phyloP scores from a whole-genome alignment of 495 filamentous ascomycete genomes.

The Xylaria sp. region DNA sequence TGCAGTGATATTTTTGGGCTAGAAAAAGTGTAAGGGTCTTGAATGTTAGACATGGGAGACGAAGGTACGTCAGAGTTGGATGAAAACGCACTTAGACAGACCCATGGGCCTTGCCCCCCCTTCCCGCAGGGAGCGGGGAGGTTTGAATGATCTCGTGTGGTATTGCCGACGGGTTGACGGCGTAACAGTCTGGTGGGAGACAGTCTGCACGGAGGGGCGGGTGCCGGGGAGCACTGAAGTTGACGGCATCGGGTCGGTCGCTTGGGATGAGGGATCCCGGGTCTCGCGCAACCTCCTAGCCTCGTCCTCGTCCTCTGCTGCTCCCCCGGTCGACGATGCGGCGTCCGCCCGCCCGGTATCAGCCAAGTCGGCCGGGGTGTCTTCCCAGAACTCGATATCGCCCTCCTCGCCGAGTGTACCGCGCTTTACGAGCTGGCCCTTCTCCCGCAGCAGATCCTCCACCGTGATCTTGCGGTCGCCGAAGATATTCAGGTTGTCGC shows the following conservation, averaged over 20 bases:
- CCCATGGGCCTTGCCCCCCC: not conserved
- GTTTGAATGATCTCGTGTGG: not conserved
- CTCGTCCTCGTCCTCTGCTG: slow-evolving; percentile 26
- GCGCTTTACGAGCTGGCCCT: slow-evolving; percentile 68
- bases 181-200: slow-evolving; percentile 7
- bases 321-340: not conserved
- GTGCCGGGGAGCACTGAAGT: slow-evolving; percentile 21
- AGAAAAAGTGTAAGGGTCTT: no score
- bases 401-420: slow-evolving; percentile 63
- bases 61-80: not conserved
- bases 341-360: not conserved
- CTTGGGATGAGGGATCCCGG: slow-evolving; percentile 28
- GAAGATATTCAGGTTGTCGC: slow-evolving; percentile 85
- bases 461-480: slow-evolving; percentile 69
- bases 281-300: slow-evolving; percentile 26
- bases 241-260: slow-evolving; percentile 25
- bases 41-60: not conserved
- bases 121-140: not conserved
- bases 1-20: no score
- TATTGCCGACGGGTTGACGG: slow-evolving; percentile 39
- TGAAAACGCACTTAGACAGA: not conserved
- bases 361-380: not conserved
- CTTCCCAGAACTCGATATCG: slow-evolving; percentile 66
- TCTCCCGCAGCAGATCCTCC: slow-evolving; percentile 73
- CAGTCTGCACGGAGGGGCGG: slow-evolving; percentile 31